phyloP scores from a whole-genome alignment of 179 eudicot genomes.

The Pouteria campechiana region DNA sequence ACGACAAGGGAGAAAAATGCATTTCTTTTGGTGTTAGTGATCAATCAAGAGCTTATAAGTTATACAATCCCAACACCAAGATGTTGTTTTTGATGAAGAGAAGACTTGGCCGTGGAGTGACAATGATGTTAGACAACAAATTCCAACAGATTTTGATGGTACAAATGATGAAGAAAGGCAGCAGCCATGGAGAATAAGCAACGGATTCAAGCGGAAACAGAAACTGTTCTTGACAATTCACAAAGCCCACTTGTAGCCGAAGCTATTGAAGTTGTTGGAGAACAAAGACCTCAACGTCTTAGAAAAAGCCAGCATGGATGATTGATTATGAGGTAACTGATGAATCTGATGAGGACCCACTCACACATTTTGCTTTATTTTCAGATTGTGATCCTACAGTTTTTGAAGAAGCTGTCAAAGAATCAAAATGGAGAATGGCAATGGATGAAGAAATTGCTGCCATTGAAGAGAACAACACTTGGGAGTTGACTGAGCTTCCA shows the following conservation, averaged over 20 bases:
- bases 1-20: background rate
- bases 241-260: too few species aligned
- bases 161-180: background rate
- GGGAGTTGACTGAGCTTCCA: constrained; percentile 1
- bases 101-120: background rate
- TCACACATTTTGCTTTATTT: background rate
- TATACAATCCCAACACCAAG: too few species aligned
- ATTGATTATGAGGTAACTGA: constrained; percentile 5
- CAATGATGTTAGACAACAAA: background rate
- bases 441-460: constrained; percentile 1
- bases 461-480: background rate
- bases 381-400: background rate
- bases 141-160: background rate
- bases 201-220: background rate
- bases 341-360: too few species aligned
- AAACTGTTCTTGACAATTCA: background rate
- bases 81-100: background rate
- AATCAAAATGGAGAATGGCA: constrained; percentile 1
- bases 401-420: background rate
- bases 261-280: too few species aligned
- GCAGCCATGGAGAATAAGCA: too few species aligned
- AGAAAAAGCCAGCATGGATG: constrained; percentile 3
- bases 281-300: background rate
- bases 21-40: too few species aligned
- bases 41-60: too few species aligned